Base-by-base conservation (phyloP, 495 filamentous ascomycete species). In the Letharia lupina region DNA sequence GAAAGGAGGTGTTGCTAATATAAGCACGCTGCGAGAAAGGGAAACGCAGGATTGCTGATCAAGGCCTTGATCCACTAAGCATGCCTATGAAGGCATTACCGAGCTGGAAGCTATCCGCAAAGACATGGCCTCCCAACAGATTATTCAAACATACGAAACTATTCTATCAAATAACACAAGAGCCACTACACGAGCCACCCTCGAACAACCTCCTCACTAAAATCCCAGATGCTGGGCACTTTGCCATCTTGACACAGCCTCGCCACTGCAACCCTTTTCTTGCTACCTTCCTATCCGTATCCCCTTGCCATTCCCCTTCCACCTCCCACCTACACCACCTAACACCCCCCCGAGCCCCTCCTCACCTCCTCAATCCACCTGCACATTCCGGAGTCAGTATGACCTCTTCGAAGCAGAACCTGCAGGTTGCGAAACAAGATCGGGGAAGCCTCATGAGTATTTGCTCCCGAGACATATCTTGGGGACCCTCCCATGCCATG, bases 361-460 rank as follows among this genome's bases (percentile, higher is more conserved):
- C 61, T 56, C 18, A 60, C 31, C 66, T 61, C 66, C 12, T 65
- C 62, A 12, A 67, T 52, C 23, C 23, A 28, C 23, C 23, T 28
- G 23, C 23, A 28, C 23, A 28, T 28, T 28, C 23, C 23, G 23
- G 23, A 28, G 23, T 28, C 23, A 28, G 23, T 28, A 28, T 28
- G 23, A 28, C 23, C 23, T 28, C 23, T 28, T 28, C 23, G 23
- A 28, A 28, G 23, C 23, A 28, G 23, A 28, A 28, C 23, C 23
- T 28, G 23, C 23, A 28, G 23, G 23, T 28, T 28, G 23, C 23
- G 23, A 28, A 28, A 28, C 23, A 28, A 28, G 23, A 28, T 28
- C 23, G 23, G 23, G 23, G 23, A 28, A 28, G 23, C 23, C 23
- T 28, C 23, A 28, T 28, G 23, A 28, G 23, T 28, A 28, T 28